phyloP scores from a whole-genome alignment of 2,329 filamentous ascomycete genomes.

The Westerdykella sp. region DNA sequence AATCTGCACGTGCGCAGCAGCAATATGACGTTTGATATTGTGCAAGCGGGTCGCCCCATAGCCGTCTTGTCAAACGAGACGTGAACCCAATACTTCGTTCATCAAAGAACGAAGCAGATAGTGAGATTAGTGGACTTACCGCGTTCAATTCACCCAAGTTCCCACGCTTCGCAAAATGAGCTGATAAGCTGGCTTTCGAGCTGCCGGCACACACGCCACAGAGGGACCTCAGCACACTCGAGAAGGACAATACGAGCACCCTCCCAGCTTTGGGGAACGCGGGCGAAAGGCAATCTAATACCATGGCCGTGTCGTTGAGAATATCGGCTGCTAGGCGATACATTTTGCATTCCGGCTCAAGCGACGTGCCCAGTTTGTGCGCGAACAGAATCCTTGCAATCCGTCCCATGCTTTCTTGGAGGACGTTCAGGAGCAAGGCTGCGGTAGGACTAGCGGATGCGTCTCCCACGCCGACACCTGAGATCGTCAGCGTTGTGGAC shows the following conservation, averaged over 20 bases:
- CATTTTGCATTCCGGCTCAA: constrained; percentile 86
- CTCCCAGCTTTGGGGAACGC: constrained; percentile 56
- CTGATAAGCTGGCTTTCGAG: constrained; percentile 82
- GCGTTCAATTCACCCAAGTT: constrained; percentile 93
- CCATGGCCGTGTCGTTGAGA: constrained; percentile 79
- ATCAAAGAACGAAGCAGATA: neutral
- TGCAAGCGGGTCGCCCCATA: constrained; percentile 7
- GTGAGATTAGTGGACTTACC: constrained; percentile 36
- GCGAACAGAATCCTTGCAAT: constrained; percentile 84
- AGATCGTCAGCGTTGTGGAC: neutral
- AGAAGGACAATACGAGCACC: constrained; percentile 53
- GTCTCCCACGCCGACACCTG: constrained; percentile 77
- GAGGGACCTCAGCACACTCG: constrained; percentile 58
- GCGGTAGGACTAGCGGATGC: constrained; percentile 70
- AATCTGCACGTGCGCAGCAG: constrained; percentile 11
- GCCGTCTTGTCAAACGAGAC: constrained; percentile 9
- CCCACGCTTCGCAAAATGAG: constrained; percentile 81
- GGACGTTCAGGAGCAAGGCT: constrained; percentile 73
- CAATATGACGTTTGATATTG: constrained; percentile 3
- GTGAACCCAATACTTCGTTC: constrained; percentile 4
- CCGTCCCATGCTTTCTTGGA: constrained; percentile 75
- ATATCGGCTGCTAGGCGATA: constrained; percentile 83
- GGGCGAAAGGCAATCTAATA: constrained; percentile 78
- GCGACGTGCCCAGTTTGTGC: constrained; percentile 69
- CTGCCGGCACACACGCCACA: constrained; percentile 89